Evolutionary conservation across 2,329 filamentous ascomycete genomes (phyloP), one percentile per base, ranked within the genome.

Genomic region (Gnomoniopsis smithogilvyi): DNA sequence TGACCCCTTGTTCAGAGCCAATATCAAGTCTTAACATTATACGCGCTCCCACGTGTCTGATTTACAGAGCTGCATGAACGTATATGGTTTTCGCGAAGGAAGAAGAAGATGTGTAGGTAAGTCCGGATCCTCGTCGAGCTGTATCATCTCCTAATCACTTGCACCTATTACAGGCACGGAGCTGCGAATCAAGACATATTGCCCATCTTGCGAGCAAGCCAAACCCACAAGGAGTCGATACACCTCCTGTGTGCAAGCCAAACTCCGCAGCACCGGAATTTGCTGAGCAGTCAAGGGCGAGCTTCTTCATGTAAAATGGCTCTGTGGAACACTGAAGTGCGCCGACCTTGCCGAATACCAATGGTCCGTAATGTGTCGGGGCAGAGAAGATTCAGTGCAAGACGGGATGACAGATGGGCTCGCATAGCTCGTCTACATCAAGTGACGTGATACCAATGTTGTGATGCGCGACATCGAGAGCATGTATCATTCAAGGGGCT

Each of bases 41-140:
- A n/a, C n/a, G n/a, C n/a, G n/a, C n/a, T n/a, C n/a, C n/a, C n/a
- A n/a, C n/a, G n/a, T n/a, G n/a, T n/a, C n/a, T n/a, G n/a, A n/a
- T n/a, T n/a, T n/a, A n/a, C n/a, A n/a, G n/a, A n/a, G n/a, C n/a
- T n/a, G n/a, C n/a, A n/a, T n/a, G n/a, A n/a, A n/a, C n/a, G n/a
- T n/a, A n/a, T n/a, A n/a, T n/a, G n/a, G n/a, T n/a, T n/a, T n/a
- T n/a, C n/a, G n/a, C n/a, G n/a, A n/a, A n/a, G n/a, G n/a, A n/a
- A n/a, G 30, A 2, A 21, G 3, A 50, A 21, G 26, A 59, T 54
- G 56, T 59, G 56, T 59, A 54, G 43, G 56, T 43, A 1, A 3
- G 15, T 38, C 3, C 10, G 7, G 6, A 2, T 14, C 21, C 8
- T 7, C n/a, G 2, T n/a, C 38, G 6, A 41, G 38, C 38, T 3